A percentile compares a stretch with the other conserved stretches of the same genome.
These are phyloP conservation scores for Linderina pennispora DNA, from an alignment of 192 early-diverging fungal species.

Conservation along the genomic window DNA sequence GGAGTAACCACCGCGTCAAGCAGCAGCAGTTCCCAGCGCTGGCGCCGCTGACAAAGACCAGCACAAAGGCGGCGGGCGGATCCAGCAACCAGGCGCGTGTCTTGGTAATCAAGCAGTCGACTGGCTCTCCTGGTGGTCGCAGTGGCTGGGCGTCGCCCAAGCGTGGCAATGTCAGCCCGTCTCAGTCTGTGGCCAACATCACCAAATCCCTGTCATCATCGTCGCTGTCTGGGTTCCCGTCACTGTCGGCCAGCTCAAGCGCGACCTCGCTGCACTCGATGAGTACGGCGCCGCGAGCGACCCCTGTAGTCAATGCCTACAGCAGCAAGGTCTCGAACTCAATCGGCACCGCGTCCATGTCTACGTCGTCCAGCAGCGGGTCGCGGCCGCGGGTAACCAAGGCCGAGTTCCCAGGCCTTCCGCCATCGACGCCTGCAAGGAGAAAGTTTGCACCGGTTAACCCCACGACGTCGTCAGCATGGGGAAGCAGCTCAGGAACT, in stretches of 20 bases:
- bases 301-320: constrained; percentile 10
- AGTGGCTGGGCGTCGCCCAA: constrained; percentile 1
- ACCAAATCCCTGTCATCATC: neutral
- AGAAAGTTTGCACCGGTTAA: constrained; percentile 18
- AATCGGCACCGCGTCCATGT: neutral
- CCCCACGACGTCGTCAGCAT: constrained; percentile 26
- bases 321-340: constrained; percentile 9
- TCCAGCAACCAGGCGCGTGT: constrained; percentile 11
- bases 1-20: constrained; percentile 22
- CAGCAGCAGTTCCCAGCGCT: constrained; percentile 46
- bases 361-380: neutral
- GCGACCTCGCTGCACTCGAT: constrained; percentile 1
- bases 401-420: constrained; percentile 25
- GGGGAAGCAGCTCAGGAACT: constrained; percentile 11
- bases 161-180: neutral
- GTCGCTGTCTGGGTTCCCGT: constrained; percentile 15
- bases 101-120: constrained; percentile 22
- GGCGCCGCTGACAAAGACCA: constrained; percentile 14
- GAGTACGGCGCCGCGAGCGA: neutral
- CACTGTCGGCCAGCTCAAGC: constrained; percentile 10
- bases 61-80: neutral
- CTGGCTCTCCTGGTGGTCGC: neutral
- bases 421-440: constrained; percentile 8
- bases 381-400: neutral
- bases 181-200: neutral